phyloP scores from a whole-genome alignment of 2,329 filamentous ascomycete genomes.

The Aspergillus sp. region DNA sequence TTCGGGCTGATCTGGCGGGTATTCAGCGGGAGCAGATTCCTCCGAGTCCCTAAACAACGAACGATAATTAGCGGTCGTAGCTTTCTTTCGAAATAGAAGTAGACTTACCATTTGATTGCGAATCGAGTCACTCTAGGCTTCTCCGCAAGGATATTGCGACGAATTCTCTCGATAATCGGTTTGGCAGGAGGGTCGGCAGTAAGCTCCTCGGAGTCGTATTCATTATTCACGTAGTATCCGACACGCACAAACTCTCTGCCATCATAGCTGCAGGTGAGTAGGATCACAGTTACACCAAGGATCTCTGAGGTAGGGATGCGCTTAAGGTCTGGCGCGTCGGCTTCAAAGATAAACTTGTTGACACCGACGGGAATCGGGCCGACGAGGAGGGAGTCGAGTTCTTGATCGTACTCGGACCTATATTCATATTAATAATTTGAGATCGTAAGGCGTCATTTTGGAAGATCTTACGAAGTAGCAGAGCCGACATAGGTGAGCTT shows the following conservation, averaged over 20 bases:
- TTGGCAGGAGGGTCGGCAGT: conserved; percentile 86
- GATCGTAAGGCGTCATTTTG: background rate
- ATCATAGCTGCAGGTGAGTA: conserved; percentile 95
- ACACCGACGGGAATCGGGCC: conserved; percentile 96
- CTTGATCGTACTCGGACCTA: conserved; percentile 95
- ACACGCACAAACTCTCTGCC: conserved; percentile 95
- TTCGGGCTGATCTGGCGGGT: conserved; percentile 95
- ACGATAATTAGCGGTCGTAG: background rate
- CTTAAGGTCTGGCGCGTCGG: conserved; percentile 83
- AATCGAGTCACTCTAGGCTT: conserved; percentile 98
- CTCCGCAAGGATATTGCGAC: conserved; percentile 88
- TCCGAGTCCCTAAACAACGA: conserved; percentile 80
- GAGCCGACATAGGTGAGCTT: conserved; percentile 99
- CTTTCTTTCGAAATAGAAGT: background rate
- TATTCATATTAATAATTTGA: conserved; percentile 24
- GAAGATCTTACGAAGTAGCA: conserved; percentile 76
- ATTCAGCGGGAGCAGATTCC: conserved; percentile 91
- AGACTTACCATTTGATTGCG: conserved; percentile 90
- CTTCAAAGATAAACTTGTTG: conserved; percentile 98
- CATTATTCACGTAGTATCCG: conserved; percentile 99
- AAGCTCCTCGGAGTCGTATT: conserved; percentile 91
- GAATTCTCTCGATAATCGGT: conserved; percentile 87
- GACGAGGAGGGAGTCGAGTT: conserved; percentile 93
- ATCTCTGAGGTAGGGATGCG: conserved; percentile 95
- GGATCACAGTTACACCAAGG: conserved; percentile 92